Percentiles rank a stretch among this genome's conserved stretches.
Conservation (phyloP, 2,329 filamentous ascomycete genomes). For the Elsinoe australis region DNA sequence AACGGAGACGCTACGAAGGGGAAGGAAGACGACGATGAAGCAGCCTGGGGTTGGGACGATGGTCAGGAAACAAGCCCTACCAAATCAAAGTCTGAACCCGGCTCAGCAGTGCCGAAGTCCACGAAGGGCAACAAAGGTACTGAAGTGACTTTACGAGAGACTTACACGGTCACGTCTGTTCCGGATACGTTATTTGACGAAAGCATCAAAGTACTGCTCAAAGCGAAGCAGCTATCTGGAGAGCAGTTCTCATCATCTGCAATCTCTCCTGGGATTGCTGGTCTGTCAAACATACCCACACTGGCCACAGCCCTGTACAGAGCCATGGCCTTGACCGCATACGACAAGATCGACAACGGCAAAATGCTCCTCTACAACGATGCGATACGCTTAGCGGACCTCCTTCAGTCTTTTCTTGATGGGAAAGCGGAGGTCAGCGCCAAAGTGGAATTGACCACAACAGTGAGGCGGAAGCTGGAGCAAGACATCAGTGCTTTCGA, state of each 20-base stretch:
- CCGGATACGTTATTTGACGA: slow-evolving; percentile 68
- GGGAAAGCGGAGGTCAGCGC: slow-evolving; percentile 34
- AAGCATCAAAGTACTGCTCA: slow-evolving; percentile 46
- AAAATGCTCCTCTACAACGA: slow-evolving; percentile 62
- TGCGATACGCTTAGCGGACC: slow-evolving; percentile 50
- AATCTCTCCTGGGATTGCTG: slow-evolving; percentile 59
- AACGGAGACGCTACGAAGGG: slow-evolving; percentile 21
- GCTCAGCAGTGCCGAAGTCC: slow-evolving; percentile 14
- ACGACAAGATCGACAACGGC: slow-evolving; percentile 51
- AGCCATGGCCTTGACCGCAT: slow-evolving; percentile 67
- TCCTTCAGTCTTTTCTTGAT: slow-evolving; percentile 43
- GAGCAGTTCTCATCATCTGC: slow-evolving; percentile 43
- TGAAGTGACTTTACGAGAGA: slow-evolving; percentile 66
- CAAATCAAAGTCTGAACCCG: slow-evolving; percentile 22
- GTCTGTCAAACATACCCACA: slow-evolving; percentile 64
- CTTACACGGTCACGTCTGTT: slow-evolving; percentile 80
- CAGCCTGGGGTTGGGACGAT: slow-evolving; percentile 80
- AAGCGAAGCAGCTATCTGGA: slow-evolving; percentile 48
- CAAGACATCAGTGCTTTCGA: slow-evolving; percentile 50
- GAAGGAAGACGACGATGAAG: slow-evolving; percentile 30
- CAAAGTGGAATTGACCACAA: slow-evolving; percentile 20
- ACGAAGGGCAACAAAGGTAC: slow-evolving; percentile 21
- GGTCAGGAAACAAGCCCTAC: slow-evolving; percentile 38
- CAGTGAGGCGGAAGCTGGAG: slow-evolving; percentile 36
- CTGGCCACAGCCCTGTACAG: slow-evolving; percentile 71